Evolutionary conservation across 192 early-diverging fungal genomes (phyloP).

Genomic region (Diversispora eburnea): DNA sequence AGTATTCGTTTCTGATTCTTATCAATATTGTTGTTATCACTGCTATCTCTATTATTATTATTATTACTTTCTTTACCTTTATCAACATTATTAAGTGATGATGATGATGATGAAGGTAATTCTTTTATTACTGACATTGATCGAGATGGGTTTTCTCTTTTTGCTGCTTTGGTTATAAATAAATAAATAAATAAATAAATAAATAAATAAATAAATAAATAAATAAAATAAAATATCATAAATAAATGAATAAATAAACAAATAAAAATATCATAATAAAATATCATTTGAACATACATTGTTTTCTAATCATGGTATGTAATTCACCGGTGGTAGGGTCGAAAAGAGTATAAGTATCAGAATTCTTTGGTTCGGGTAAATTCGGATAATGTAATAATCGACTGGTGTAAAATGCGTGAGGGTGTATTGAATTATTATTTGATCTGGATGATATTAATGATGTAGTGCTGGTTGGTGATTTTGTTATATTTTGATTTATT

Average conservation of each 20-base stretch:
- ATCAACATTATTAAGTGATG: neutral
- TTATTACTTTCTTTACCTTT: constrained; percentile 5
- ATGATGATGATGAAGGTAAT: neutral
- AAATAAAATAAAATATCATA: neutral
- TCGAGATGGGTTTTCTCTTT: neutral
- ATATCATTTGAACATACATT: neutral
- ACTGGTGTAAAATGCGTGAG: constrained; percentile 25
- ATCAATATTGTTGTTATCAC: too few species aligned
- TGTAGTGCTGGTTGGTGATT: too few species aligned
- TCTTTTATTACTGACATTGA: neutral
- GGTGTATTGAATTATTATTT: constrained; percentile 5
- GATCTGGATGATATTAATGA: neutral
- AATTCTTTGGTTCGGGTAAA: constrained; percentile 20
- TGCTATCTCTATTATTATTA: too few species aligned
- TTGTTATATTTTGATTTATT: too few species aligned
- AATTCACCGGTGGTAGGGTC: constrained; percentile 17
- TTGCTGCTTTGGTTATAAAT: neutral
- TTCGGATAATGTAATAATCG: constrained; percentile 23
- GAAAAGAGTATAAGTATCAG: constrained; percentile 16
- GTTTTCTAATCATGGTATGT: constrained; percentile 13
- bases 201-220: neutral
- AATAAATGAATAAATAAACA: neutral
- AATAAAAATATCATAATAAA: too few species aligned
- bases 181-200: neutral
- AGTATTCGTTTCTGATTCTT: too few species aligned